A percentile compares a stretch with the other conserved stretches of the same genome.
Conservation (phyloP, 345 rosid species). For the Salix caprea region DNA sequence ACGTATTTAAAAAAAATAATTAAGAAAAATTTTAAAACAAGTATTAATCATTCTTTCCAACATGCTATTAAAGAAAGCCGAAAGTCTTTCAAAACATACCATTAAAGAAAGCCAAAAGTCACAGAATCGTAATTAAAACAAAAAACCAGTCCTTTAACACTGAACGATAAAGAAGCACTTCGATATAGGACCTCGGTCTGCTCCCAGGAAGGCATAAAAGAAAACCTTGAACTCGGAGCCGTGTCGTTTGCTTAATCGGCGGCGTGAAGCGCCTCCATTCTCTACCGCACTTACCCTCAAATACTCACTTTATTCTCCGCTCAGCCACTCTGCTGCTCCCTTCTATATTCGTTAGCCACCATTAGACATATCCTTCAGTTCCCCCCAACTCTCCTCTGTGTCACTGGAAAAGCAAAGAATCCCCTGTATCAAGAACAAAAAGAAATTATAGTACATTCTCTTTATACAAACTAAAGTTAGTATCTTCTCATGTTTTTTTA, state of each 20-base stretch:
- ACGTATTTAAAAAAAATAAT: too few relatives aligned
- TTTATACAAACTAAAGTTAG: not conserved
- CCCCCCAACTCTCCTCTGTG: not conserved
- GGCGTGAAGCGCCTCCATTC: not conserved
- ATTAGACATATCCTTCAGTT: not conserved
- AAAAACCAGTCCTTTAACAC: not conserved
- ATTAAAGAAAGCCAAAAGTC: not conserved
- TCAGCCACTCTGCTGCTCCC: not conserved
- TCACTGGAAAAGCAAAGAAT: not conserved
- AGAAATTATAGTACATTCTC: conserved; percentile 5
- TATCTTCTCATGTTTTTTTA: not conserved
- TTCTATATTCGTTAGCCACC: not conserved
- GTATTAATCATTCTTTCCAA: too few relatives aligned
- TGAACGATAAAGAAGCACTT: not conserved
- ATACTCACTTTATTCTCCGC: not conserved
- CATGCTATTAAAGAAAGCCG: too few relatives aligned
- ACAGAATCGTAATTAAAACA: not conserved
- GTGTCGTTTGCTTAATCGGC: conserved; percentile 6
- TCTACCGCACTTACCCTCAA: not conserved
- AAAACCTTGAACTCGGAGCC: conserved; percentile 4
- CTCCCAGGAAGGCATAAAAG: not conserved
- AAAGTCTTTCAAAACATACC: too few relatives aligned
- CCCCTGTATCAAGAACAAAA: not conserved
- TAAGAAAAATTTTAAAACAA: too few relatives aligned
- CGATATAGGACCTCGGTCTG: not conserved